Evolutionary conservation across 257 asterid species (phyloP), one percentile per base, ranked within the genome.

Genomic region (Petrea volubilis): DNA sequence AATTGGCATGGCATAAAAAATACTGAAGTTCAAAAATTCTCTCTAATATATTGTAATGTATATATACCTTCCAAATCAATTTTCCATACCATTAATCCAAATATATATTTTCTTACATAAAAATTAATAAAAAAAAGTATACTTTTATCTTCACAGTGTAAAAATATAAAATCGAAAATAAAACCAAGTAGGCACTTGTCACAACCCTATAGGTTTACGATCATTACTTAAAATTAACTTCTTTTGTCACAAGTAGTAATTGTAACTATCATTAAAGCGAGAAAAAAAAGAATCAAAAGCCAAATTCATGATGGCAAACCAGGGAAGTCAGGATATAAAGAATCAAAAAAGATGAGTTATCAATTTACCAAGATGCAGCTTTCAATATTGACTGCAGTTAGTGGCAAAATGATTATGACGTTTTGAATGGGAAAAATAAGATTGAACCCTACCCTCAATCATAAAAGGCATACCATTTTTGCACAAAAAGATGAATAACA

Each of bases 341-440:
- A n/a, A n/a, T n/a, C n/a, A 29, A 2, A 57, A 56, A 57, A 57
- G 63, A 12, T 57, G 63, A 57, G 63, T 10, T 28, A 28, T 57
- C 41, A 57, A 57, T 57, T 28, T 14, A 57, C n/a, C n/a, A n/a
- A 18, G 15, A 12, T 53, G 63, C 63, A 57, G 63, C 63, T 57
- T 57, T 57, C 63, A n/a, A 17, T 47, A 57, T 57, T 57, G 63
- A 57, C 63, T 12, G 10, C 63, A 47, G 24, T 47, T 3, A 41
- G 11, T 6, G 11, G 49, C 11, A 47, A 47, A 8, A 47, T 47
- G 53, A 47, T 47, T 47, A 47, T 47, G 53, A 5, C 11, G 11
- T 47, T 18, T 47, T 47, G 53, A 47, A 47, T 47, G 53, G 53
- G 53, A 47, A 12, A 13, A 47, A n/a, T 47, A 17, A 23, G 7